Evolutionary conservation across 768 basidiomycete species (phyloP).

Genomic region (Leccinum subgranulosum): DNA sequence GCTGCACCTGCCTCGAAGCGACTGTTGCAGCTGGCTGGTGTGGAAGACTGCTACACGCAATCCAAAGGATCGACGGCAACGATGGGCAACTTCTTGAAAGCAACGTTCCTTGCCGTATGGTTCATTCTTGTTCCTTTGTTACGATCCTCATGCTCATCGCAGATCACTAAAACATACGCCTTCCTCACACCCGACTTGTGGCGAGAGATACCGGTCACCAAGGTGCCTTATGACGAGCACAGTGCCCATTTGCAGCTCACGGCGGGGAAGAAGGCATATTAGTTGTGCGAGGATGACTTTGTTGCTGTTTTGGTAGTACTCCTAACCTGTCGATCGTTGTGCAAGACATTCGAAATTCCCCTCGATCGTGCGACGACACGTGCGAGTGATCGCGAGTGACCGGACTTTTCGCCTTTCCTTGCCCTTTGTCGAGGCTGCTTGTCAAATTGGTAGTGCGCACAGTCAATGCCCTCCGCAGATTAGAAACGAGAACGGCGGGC

Average conservation of each 20-base stretch:
- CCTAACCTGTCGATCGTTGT: not conserved
- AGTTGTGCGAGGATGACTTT: constrained; percentile 24
- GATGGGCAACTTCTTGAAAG: constrained; percentile 99
- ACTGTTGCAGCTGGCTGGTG: constrained; percentile 94
- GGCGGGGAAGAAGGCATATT: constrained; percentile 71
- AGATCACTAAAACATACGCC: constrained; percentile 97
- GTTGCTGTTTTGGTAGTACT: not conserved
- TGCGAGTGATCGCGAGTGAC: not conserved
- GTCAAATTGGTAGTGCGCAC: constrained; percentile 2
- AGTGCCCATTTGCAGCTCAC: constrained; percentile 86
- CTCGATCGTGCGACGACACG: not conserved
- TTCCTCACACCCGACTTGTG: constrained; percentile 99
- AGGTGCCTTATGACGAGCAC: constrained; percentile 93
- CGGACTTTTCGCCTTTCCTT: not conserved
- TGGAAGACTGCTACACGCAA: constrained; percentile 97
- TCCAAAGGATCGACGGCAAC: constrained; percentile 98
- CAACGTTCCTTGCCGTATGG: constrained; percentile 87
- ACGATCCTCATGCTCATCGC: constrained; percentile 1
- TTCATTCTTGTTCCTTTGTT: not conserved
- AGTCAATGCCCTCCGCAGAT: not conserved
- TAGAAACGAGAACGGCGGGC: constrained; percentile 10
- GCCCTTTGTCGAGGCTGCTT: not conserved
- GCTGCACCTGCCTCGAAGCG: constrained; percentile 98
- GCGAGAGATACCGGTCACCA: constrained; percentile 89
- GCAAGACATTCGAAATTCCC: not conserved